Percentiles rank a stretch among this genome's conserved stretches.
Conservation (phyloP, 2,329 filamentous ascomycete species). For the Botrytis deweyae region DNA sequence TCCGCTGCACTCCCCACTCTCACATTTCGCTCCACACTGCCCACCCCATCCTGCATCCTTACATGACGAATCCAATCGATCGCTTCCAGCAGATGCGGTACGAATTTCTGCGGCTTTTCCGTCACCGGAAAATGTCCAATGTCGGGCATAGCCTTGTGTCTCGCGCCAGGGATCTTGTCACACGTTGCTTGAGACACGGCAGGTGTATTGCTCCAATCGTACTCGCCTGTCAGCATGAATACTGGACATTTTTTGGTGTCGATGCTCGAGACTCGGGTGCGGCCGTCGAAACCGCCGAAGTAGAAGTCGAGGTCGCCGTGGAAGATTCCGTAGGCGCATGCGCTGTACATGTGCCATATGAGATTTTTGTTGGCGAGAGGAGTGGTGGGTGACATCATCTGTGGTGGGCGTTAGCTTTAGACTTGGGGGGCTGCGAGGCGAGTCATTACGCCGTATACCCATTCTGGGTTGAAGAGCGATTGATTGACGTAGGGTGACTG, state of each 20-base stretch:
- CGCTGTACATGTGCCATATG: constrained; percentile 50
- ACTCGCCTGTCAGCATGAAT: constrained; percentile 49
- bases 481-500: constrained; percentile 9
- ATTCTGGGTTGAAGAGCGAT: constrained; percentile 9
- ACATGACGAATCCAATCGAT: background rate
- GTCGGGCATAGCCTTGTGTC: background rate
- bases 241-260: constrained; percentile 50
- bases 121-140: constrained; percentile 16
- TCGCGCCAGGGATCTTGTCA: background rate
- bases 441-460: background rate
- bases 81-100: background rate
- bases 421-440: background rate
- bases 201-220: constrained; percentile 28
- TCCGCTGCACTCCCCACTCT: background rate
- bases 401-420: background rate
- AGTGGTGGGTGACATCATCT: constrained; percentile 11
- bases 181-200: constrained; percentile 23
- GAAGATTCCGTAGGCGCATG: constrained; percentile 52
- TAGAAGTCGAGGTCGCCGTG: constrained; percentile 53
- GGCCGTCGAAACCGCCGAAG: constrained; percentile 51
- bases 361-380: constrained; percentile 42
- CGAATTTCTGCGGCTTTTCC: background rate
- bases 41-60: background rate
- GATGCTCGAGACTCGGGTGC: constrained; percentile 45
- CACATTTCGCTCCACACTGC: too few relatives aligned